phyloP scores from a whole-genome alignment of 179 eudicot genomes.

The Silene vulgaris region DNA sequence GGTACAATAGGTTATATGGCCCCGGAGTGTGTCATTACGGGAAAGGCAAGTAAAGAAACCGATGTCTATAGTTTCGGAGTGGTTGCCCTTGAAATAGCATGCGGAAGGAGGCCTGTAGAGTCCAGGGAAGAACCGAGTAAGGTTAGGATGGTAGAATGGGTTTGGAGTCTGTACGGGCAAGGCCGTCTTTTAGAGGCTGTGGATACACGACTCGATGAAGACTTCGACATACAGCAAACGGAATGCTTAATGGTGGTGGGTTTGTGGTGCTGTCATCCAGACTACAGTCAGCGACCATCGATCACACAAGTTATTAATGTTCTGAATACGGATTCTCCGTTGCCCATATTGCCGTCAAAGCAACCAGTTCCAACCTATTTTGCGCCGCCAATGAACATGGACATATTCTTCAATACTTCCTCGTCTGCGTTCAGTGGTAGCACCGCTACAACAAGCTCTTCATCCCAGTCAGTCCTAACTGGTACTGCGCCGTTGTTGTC shows the following conservation, averaged over 20 bases:
- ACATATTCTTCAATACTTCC: not conserved
- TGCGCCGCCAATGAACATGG: slow-evolving; percentile 24
- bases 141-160: slow-evolving; percentile 29
- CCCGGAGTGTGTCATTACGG: slow-evolving; percentile 28
- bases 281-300: slow-evolving; percentile 25
- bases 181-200: slow-evolving; percentile 22
- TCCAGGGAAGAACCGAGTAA: not conserved
- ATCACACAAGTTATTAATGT: slow-evolving; percentile 35
- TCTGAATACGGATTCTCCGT: slow-evolving; percentile 27
- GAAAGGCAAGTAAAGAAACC: slow-evolving; percentile 36
- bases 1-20: slow-evolving; percentile 31
- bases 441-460: slow-evolving; percentile 11
- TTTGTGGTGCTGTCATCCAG: slow-evolving; percentile 39
- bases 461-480: slow-evolving; percentile 14
- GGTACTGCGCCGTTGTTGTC: slow-evolving; percentile 22
- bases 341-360: slow-evolving; percentile 29
- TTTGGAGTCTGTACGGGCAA: slow-evolving; percentile 20
- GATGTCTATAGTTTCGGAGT: slow-evolving; percentile 37
- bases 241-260: slow-evolving; percentile 32
- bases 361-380: slow-evolving; percentile 28
- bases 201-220: slow-evolving; percentile 20
- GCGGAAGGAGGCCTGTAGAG: slow-evolving; percentile 23
- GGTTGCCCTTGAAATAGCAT: slow-evolving; percentile 30
- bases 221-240: slow-evolving; percentile 17
- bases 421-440: slow-evolving; percentile 11